Percentiles rank a stretch among this genome's conserved stretches.
Evolutionary conservation across 164 flowering plant species (phyloP).

Genomic region (Protea cynaroides): DNA sequence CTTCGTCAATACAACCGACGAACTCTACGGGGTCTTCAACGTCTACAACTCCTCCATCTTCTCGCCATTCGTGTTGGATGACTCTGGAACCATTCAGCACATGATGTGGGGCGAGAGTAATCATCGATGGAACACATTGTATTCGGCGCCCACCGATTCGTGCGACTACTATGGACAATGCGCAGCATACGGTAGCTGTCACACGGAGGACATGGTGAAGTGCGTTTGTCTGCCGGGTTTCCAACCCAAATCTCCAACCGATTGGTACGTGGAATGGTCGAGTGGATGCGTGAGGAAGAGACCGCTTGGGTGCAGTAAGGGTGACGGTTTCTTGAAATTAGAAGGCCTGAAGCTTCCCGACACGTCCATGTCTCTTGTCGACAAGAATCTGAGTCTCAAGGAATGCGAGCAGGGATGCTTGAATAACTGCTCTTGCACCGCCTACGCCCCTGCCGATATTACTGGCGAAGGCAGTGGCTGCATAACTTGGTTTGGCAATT

Average conservation of each 20-base stretch:
- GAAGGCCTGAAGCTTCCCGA: slow-evolving; percentile 21
- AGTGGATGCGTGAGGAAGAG: slow-evolving; percentile 2
- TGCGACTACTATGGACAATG: neutral
- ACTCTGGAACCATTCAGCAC: neutral
- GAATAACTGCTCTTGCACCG: slow-evolving; percentile 31
- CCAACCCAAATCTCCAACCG: neutral
- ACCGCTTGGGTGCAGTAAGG: neutral
- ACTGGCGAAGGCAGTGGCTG: slow-evolving; percentile 23
- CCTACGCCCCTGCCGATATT: slow-evolving; percentile 20
- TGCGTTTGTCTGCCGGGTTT: slow-evolving; percentile 10
- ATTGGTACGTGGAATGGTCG: slow-evolving; percentile 1
- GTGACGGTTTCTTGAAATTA: slow-evolving; percentile 6
- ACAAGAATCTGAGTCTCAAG: slow-evolving; percentile 7
- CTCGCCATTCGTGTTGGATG: neutral
- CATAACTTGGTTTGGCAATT: slow-evolving; percentile 21
- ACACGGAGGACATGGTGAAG: neutral
- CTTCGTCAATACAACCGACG: neutral
- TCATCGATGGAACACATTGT: neutral
- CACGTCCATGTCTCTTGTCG: slow-evolving; percentile 1
- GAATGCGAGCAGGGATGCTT: slow-evolving; percentile 25
- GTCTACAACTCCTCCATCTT: neutral
- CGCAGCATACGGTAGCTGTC: neutral
- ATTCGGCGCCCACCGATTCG: neutral
- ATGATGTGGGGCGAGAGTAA: neutral
- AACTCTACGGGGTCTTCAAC: neutral